Evolutionary conservation across 441 rosid species (phyloP), one percentile per base, ranked within the genome.

Genomic region (Euphorbia celastroides): DNA sequence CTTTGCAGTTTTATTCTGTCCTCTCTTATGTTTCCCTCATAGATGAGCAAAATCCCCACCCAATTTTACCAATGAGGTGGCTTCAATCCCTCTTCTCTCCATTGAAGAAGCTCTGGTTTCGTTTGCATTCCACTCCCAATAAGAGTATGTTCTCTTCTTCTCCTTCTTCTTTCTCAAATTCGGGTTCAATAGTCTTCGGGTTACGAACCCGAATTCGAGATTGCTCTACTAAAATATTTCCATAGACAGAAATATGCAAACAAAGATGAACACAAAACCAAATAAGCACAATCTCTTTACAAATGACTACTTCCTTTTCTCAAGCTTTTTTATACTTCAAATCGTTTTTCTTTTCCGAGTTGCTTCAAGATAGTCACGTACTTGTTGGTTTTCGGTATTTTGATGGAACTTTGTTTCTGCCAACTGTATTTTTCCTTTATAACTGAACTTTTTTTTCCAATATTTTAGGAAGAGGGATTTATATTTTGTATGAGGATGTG

Each of bases 401-500:
- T 57, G 13, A 56, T 54, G 14, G 52, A 6, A 38, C 34, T 55
- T 52, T 31, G 20, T 17, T 46, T 36, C 46, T 6, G 50, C 52
- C n/a, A 22, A 57, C 48, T 60, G 3, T 27, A 0, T 14, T 25
- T 10, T 10, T 23, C 2, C 0, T 26, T 27, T 16, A n/a, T 8
- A 41, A 1, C 36, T 34, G 26, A 60, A 65, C 27, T 44, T 51
- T 57, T n/a, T 42, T 41, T 51, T 19, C 1, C 44, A 22, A n/a
- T 56, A 27, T 64, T 9, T 17, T 84, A 92, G 96, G 94, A 71
- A 85, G 96, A 92, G 97, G 94, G 80, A 86, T 92, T 80, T 89
- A 88, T 84, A 89, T 92, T 77, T 72, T 92, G 60, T 89, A 89
- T 25, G 97, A 87, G 76, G 97, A 92, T 70, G 96, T 92, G 66